Evolutionary conservation across 2,329 filamentous ascomycete genomes (phyloP), one percentile per base, ranked within the genome.

Genomic region (Coniochaeta prunicola): DNA sequence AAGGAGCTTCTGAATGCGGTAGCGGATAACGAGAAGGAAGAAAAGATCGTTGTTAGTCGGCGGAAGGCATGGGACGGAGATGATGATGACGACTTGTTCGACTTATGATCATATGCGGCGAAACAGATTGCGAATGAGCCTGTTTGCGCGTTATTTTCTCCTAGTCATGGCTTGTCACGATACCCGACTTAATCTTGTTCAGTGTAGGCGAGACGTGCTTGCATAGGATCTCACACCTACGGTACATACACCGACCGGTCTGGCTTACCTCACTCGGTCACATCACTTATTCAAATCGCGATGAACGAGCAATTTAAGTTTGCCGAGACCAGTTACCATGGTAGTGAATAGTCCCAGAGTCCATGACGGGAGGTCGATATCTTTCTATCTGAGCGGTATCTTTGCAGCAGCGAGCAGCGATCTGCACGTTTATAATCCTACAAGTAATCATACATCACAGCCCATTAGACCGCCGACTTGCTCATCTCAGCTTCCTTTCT

Each of bases 1-100:
- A 97, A 97, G 79, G 91, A 96, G 65, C 80, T 99, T 59, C 76
- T 99, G 63, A 89, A 86, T 63, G 91, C 91, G 17, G 84, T 97
- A 60, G 88, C 91, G 26, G 92, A 96, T 69, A 89, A 85, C 65
- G 81, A 86, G 74, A 82, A 86, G 74, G 84, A 91, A 73, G 85
- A 91, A 71, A 94, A 91, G 78, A 94, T 97, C 73, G 90, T 96
- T 36, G 89, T 96, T 59, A 89, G 81, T 67, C 81, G 92, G 68
- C 82, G 92, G 69, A 96, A 93, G 74, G 90, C 84, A 3, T 90
- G 88, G 69, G 92, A 90, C 76, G 91, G 96, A 70, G 90, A 92
- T 66, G 90, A 94, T 61, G 91, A 91, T 70, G 88, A 91, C 70
- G 88, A 92, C 70, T 75, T 89, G 70, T 71, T 90, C 70, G 86